These are phyloP conservation scores for Fomitopsis palustris DNA, from an alignment of 1,284 basidiomycete species.

Conservation along the genomic window DNA sequence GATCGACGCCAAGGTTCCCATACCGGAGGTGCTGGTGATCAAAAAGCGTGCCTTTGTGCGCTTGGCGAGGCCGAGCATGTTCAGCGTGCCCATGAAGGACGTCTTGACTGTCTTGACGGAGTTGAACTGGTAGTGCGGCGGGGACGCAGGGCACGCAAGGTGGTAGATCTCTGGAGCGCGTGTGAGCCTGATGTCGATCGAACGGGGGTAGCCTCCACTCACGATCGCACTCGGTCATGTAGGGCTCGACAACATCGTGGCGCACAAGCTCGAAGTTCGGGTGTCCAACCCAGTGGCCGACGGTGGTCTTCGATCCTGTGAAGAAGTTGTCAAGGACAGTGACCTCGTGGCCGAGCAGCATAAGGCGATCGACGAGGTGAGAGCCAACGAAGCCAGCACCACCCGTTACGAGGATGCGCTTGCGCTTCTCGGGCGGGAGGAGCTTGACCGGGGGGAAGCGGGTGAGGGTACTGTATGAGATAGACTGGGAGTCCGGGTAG, in stretches of 20 bases:
- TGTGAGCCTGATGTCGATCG: neutral
- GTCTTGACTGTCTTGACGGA: slow-evolving; percentile 98
- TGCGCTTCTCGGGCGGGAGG: slow-evolving; percentile 73
- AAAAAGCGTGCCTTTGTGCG: slow-evolving; percentile 96
- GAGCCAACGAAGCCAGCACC: slow-evolving; percentile 98
- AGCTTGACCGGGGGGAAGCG: slow-evolving; percentile 91
- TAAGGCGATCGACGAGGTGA: slow-evolving; percentile 94
- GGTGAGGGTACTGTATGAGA: slow-evolving; percentile 88
- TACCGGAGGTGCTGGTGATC: slow-evolving; percentile 90
- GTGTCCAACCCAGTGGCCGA: slow-evolving; percentile 94
- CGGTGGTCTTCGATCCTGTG: slow-evolving; percentile 92
- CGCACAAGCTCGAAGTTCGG: slow-evolving; percentile 98
- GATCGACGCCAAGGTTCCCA: slow-evolving; percentile 17
- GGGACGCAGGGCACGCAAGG: slow-evolving; percentile 93
- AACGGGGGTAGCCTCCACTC: slow-evolving; percentile 25
- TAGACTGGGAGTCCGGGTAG: slow-evolving; percentile 72
- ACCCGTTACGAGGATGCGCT: slow-evolving; percentile 91
- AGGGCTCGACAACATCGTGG: slow-evolving; percentile 95
- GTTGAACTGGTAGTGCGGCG: slow-evolving; percentile 94
- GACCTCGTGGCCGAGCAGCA: slow-evolving; percentile 97
- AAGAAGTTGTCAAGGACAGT: slow-evolving; percentile 99
- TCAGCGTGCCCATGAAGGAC: slow-evolving; percentile 94
- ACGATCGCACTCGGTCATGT: slow-evolving; percentile 98
- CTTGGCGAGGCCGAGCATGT: slow-evolving; percentile 98
- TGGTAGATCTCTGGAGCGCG: slow-evolving; percentile 83